A percentile compares a stretch with the other conserved stretches of the same genome.
These are phyloP conservation scores for Penicillium sp. DNA, from an alignment of 2,329 filamentous ascomycete species.

Conservation along the genomic window DNA sequence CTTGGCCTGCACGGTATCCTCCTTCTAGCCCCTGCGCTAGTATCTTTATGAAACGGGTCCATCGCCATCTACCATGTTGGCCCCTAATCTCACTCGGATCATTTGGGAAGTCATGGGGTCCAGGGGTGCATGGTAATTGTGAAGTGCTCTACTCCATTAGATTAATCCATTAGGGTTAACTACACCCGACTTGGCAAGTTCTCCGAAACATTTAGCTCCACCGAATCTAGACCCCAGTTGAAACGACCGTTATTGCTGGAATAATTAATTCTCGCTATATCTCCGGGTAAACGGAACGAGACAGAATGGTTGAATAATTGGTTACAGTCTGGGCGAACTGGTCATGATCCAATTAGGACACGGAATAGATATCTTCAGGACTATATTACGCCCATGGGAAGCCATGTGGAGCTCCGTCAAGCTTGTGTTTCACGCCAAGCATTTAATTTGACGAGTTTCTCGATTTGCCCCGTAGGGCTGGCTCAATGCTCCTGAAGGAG, in stretches of 20 bases:
- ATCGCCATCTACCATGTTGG: neutral
- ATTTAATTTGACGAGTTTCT: neutral
- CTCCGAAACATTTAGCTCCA: neutral
- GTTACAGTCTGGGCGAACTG: neutral
- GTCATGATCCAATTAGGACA: neutral
- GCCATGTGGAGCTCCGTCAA: neutral
- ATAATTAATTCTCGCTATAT: neutral
- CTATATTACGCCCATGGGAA: neutral
- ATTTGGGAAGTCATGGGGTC: neutral
- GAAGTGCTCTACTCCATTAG: neutral
- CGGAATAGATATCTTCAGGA: neutral
- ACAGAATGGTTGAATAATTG: neutral
- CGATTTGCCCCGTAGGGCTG: neutral
- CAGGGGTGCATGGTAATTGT: neutral
- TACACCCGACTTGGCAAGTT: neutral
- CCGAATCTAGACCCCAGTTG: neutral
- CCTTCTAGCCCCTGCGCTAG: neutral
- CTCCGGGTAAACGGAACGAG: neutral
- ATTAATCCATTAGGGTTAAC: neutral
- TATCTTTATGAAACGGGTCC: neutral
- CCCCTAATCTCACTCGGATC: neutral
- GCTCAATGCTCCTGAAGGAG: neutral
- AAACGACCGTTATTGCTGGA: neutral
- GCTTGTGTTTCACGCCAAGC: conserved; percentile 6
- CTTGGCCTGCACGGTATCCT: neutral